Percentiles rank a stretch among this genome's conserved stretches.
These are phyloP conservation scores for Pisolithus marmoratus DNA, from an alignment of 768 basidiomycete species.

Conservation along the genomic window DNA sequence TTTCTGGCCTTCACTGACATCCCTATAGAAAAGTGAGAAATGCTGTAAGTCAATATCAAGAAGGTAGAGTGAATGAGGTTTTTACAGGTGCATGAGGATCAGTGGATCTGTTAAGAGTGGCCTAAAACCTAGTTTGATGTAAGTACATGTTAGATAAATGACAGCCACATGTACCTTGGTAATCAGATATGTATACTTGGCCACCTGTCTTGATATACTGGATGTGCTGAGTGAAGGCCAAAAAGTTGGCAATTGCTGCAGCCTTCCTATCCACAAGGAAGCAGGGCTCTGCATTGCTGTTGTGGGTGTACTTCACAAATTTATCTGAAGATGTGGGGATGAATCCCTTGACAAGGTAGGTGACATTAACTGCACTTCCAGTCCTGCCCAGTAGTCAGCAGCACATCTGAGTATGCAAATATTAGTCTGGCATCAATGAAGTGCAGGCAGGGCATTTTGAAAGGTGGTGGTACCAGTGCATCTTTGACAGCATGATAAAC, in stretches of 20 bases:
- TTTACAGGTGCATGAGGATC: too few species aligned
- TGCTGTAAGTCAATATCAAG: too few species aligned
- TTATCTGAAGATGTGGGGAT: not conserved
- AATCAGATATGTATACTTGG: too few species aligned
- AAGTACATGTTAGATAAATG: too few species aligned
- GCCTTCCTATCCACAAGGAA: not conserved
- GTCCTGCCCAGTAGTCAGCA: not conserved
- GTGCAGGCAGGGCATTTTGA: constrained; percentile 3
- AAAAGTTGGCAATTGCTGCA: not conserved
- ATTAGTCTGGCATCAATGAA: constrained; percentile 8
- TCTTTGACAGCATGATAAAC: not conserved
- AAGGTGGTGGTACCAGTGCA: not conserved
- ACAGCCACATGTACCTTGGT: too few species aligned
- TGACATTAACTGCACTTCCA: not conserved
- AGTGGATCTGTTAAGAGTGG: too few species aligned
- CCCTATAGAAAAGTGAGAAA: too few species aligned
- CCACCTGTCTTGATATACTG: too few species aligned
- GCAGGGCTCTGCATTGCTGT: not conserved
- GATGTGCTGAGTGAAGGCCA: not conserved
- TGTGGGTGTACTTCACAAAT: too few species aligned
- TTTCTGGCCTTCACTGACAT: too few species aligned
- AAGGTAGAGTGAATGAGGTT: too few species aligned
- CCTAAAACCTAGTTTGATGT: not conserved
- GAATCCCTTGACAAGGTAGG: not conserved
- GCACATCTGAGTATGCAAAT: not conserved